Evolutionary conservation across 169 alveolate species (phyloP), one percentile per base, ranked within the genome.

Genomic region (Eimeria tenella): DNA sequence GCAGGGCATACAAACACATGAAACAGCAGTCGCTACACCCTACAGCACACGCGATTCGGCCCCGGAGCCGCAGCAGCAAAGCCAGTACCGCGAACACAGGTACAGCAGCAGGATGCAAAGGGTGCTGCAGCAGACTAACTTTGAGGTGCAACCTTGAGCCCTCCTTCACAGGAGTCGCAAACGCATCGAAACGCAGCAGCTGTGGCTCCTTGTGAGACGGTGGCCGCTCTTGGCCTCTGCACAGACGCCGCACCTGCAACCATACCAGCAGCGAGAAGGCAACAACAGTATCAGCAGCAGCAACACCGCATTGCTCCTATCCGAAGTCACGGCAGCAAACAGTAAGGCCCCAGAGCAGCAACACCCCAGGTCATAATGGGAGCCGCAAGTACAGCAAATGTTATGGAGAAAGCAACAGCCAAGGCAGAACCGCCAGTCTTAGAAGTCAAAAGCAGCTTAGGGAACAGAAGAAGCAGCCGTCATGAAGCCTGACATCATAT

Each of bases 161-260:
- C 4, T 55, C 31, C 11, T 42, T 53, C 21, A 5, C 21, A 19
- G 23, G 21, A 4, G 75, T 15, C 5, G 74, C 73, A 81, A 81
- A 81, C 11, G 75, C 62, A 23, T 81, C 89, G 58, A 81, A n/a
- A 25, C 73, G 70, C 89, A 81, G 89, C 73, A 81, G 10, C 73
- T 81, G 89, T 4, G 75, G 56, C 74, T 56, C 89, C 42, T 81
- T 81, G 74, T 81, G 89, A 7, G 89, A 81, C 10, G 89, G 9
- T 5, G 89, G 89, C 70, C 50, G 50, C 89, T 81, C 60, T 73
- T 81, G 89, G 23, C 89, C 89, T 21, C 89, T 21, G 56, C 89
- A 81, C 1, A 81, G 89, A 25, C 89, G 89, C 73, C 89, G 74
- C 74, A 81, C 74, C 89, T 81, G 89, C 70, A 53, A 52, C 11